Evolutionary conservation across 2,329 filamentous ascomycete species (phyloP).

Genomic region (Sclerotinia subarctica): DNA sequence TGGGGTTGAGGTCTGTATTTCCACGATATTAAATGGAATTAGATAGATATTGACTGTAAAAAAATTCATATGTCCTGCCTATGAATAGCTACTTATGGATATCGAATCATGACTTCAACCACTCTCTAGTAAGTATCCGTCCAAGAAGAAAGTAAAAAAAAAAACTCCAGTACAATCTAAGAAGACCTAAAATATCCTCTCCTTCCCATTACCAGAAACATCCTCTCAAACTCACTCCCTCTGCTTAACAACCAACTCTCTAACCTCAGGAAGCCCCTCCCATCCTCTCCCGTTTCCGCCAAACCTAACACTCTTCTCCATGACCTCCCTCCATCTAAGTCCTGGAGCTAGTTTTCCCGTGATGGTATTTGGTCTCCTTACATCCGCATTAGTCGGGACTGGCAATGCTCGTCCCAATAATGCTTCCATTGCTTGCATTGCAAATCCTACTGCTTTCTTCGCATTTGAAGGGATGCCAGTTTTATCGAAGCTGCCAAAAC

Average conservation of each 20-base stretch:
- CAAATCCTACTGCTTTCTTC: constrained; percentile 39
- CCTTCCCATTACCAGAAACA: neutral
- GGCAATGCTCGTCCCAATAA: constrained; percentile 37
- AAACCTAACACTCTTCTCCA: constrained; percentile 38
- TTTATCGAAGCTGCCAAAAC: constrained; percentile 35
- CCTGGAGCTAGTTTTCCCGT: constrained; percentile 38
- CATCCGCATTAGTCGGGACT: constrained; percentile 37
- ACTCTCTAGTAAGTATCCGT: neutral
- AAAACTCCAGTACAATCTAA: neutral
- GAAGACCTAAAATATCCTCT: neutral
- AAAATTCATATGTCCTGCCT: neutral
- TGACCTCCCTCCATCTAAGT: constrained; percentile 37
- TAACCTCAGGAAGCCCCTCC: constrained; percentile 38
- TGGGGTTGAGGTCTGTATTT: too few relatives aligned
- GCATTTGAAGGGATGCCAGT: constrained; percentile 38
- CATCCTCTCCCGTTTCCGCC: constrained; percentile 37
- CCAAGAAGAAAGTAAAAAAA: neutral
- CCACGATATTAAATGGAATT: neutral
- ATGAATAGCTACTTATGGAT: neutral
- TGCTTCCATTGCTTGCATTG: constrained; percentile 40
- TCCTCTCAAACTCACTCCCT: constrained; percentile 23
- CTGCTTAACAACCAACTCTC: constrained; percentile 36
- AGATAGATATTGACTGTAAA: neutral
- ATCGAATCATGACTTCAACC: neutral
- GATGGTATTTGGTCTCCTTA: constrained; percentile 38